Conservation (phyloP, 2,329 filamentous ascomycete genomes). For the Alternaria sp. region DNA sequence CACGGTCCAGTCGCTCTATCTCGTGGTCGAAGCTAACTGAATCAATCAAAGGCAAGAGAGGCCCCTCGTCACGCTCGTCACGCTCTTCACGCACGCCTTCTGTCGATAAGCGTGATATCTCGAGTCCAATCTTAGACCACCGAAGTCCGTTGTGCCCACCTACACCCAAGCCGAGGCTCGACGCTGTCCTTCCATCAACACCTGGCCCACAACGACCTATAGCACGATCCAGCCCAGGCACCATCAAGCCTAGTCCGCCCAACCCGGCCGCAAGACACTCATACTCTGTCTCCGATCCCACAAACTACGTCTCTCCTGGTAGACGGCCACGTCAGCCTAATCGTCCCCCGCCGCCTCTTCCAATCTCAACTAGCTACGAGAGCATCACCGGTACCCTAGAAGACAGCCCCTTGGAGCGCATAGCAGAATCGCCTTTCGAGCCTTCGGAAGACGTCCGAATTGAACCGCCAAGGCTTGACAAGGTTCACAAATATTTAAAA, state of each 20-base stretch:
- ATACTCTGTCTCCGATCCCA: slow-evolving; percentile 34
- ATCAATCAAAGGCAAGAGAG: slow-evolving; percentile 32
- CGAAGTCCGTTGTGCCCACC: slow-evolving; percentile 27
- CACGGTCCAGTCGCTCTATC: slow-evolving; percentile 30
- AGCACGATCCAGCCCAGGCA: slow-evolving; percentile 22
- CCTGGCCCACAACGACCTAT: slow-evolving; percentile 3
- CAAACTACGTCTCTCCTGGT: slow-evolving; percentile 22
- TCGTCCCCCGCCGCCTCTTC: slow-evolving; percentile 23
- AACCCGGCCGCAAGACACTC: slow-evolving; percentile 17
- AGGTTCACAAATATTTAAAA: slow-evolving; percentile 11
- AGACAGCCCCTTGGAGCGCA: slow-evolving; percentile 34
- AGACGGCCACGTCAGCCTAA: slow-evolving; percentile 14
- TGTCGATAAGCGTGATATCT: slow-evolving; percentile 36
- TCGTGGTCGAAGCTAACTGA: slow-evolving; percentile 42
- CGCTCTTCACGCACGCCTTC: slow-evolving; percentile 24
- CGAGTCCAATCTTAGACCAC: slow-evolving; percentile 33
- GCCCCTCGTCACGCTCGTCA: slow-evolving; percentile 19
- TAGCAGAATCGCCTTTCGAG: slow-evolving; percentile 35
- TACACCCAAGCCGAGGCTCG: slow-evolving; percentile 14
- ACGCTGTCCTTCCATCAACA: slow-evolving; percentile 7
- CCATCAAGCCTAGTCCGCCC: slow-evolving; percentile 2
- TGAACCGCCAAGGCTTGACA: slow-evolving; percentile 7
- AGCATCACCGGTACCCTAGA: slow-evolving; percentile 18
- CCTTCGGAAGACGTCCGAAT: slow-evolving; percentile 1
- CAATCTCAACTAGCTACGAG: slow-evolving; percentile 23